Base-by-base conservation (phyloP, 2,329 filamentous ascomycete species). In the Aspergillus sp. region DNA sequence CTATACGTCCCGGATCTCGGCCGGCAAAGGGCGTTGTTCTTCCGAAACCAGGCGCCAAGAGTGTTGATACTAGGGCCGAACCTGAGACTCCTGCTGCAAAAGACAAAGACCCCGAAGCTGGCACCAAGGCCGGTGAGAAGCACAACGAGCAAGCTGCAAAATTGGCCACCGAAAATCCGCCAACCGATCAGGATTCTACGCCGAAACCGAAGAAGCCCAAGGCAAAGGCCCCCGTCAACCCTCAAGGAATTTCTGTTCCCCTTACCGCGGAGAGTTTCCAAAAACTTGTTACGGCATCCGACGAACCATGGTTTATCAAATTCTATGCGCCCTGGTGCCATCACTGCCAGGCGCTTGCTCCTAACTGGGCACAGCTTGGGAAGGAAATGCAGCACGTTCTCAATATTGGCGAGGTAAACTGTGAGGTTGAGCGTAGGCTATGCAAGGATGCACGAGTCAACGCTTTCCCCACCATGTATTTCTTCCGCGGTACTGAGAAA, bases 321-420 rank as follows among this genome's bases (percentile, higher is more conserved):
- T 98, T 99, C 76, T 98, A 97, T 76, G 93, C 92, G 19, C 96
- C 95, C 6, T 98, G 94, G 95, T 99, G 95, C 77, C 88, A 89
- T 69, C 95, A 99, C 79, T 99, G 96, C 78, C 91, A 97, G 79
- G 91, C 91, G 43, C 88, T 99, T 84, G 92, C 91, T 41, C 91
- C 95, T 3, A 93, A 88, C 66, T 99, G 95, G 95, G 83, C 88
- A 64, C 91, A 94, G 71, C 87, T 99, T 78, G 91, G 91, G 49
- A 93, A 93, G 74, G 92, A 94, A 72, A 95, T 97, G 91, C 87
- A 93, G 77, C 91, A 90, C 48, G 89, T 87, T 66, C 86, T 99
- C 62, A 97, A 98, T 73, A 84, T 99, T 71, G 95, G 94, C 62
- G 93, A 98, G 76, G 94, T 99, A 66, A 96, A 99, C 79, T 99